These are phyloP conservation scores for Daedalea quercina DNA, from an alignment of 768 basidiomycete genomes.

Conservation along the genomic window DNA sequence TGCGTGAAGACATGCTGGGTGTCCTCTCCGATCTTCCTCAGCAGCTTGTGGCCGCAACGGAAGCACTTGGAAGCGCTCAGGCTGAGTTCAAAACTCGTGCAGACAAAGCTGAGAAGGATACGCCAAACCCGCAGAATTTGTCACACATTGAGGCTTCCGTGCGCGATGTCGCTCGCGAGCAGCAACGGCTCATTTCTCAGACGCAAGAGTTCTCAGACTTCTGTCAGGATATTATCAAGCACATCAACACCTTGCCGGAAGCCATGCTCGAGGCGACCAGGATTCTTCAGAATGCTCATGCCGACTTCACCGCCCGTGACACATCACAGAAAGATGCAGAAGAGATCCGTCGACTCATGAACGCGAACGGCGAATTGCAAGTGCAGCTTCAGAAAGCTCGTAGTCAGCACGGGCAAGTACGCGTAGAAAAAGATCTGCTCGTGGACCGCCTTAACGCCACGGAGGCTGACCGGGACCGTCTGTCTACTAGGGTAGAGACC, in stretches of 20 bases:
- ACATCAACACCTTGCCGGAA: conserved; percentile 54
- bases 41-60: conserved; percentile 38
- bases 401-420: conserved; percentile 67
- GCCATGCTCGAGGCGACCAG: conserved; percentile 45
- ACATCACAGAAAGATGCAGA: conserved; percentile 58
- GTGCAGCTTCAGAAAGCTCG: conserved; percentile 72
- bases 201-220: conserved; percentile 43
- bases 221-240: conserved; percentile 46
- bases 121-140: conserved; percentile 20
- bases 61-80: conserved; percentile 31
- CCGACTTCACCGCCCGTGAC: conserved; percentile 56
- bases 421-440: conserved; percentile 76
- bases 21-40: conserved; percentile 42
- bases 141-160: conserved; percentile 40
- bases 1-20: conserved; percentile 19
- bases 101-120: conserved; percentile 13
- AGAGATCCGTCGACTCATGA: conserved; percentile 51
- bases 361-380: conserved; percentile 59
- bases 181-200: conserved; percentile 41
- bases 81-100: conserved; percentile 14
- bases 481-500: conserved; percentile 51
- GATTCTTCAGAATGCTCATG: conserved; percentile 52
- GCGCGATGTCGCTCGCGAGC: conserved; percentile 43
- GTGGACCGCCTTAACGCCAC: conserved; percentile 50
- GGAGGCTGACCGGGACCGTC: conserved; percentile 60